Base-by-base conservation (phyloP, 2,329 filamentous ascomycete genomes). In the Fusarium acutatum region DNA sequence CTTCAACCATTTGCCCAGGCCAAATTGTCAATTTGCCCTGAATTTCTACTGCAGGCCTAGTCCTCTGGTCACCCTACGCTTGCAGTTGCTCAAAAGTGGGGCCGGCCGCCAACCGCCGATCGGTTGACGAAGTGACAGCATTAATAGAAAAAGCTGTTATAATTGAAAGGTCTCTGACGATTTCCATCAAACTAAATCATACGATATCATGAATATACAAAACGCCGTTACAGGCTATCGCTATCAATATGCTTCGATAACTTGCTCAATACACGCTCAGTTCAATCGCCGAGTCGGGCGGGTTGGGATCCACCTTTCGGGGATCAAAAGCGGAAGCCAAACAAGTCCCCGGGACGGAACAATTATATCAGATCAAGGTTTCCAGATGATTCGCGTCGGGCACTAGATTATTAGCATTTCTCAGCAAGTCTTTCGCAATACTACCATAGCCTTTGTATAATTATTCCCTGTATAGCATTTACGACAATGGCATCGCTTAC, bases 281-380 rank as follows among this genome's bases (percentile, higher is more conserved):
- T 44, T 54, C 62, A 67, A 44, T 67, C 64, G 37, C 43, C 63
- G 63, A 24, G 30, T 44, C 43, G 43, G 22, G 32, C 8, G 15
- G 26, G n/a, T 17, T 14, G n/a, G 20, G 26, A 35, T 28, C 44
- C 28, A 44, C n/a, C 34, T n/a, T 60, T 60, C 64, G 64, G 64
- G 43, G 37, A 44, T 35, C 35, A 30, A 67, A 30, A 12, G 32
- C 62, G 64, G 62, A 17, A 38, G 37, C 17, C 28, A 67, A 67
- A 67, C 18, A 67, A 67, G 62, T 30, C 62, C 28, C 64, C 64
- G 62, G 56, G 5, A 7, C 12, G 10, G 13, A 2, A 11, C 7
- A 11, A 17, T 38, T 60, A 49, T 60, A 37, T 60, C 30, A 41
- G 26, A 13, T 35, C 38, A 35, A 38, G 7, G 41, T 14, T 30